phyloP scores from a whole-genome alignment of 2,329 filamentous ascomycete species.

The Talaromyces rugulosus region DNA sequence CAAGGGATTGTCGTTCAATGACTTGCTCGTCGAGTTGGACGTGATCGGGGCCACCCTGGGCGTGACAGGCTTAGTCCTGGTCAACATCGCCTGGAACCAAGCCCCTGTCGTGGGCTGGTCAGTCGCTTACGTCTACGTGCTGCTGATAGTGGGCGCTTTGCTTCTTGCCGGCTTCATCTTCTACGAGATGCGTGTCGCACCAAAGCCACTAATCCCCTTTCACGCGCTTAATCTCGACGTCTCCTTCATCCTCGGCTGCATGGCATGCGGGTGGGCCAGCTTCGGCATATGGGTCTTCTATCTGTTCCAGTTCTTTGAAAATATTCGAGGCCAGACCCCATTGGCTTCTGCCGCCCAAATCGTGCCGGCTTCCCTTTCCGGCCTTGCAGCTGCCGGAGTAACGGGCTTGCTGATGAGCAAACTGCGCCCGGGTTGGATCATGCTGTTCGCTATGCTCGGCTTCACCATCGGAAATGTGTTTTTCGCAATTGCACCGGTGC shows the following conservation, averaged over 20 bases:
- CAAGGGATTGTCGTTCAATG: not conserved
- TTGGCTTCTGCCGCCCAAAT: slow-evolving; percentile 27
- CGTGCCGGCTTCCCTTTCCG: slow-evolving; percentile 22
- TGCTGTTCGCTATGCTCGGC: slow-evolving; percentile 31
- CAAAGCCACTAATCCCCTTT: slow-evolving; percentile 54
- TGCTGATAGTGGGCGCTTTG: slow-evolving; percentile 55
- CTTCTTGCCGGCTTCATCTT: slow-evolving; percentile 55
- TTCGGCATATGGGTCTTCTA: slow-evolving; percentile 56
- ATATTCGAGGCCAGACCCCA: slow-evolving; percentile 27
- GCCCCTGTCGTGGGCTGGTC: slow-evolving; percentile 58
- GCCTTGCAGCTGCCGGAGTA: slow-evolving; percentile 28
- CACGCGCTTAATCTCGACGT: slow-evolving; percentile 38
- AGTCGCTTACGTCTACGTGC: slow-evolving; percentile 52
- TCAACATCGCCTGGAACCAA: slow-evolving; percentile 67
- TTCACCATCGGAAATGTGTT: slow-evolving; percentile 35
- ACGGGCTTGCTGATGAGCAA: slow-evolving; percentile 31
- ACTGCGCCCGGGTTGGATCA: slow-evolving; percentile 28
- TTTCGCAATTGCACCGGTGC: slow-evolving; percentile 35
- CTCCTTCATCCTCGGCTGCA: slow-evolving; percentile 11
- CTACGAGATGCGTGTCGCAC: slow-evolving; percentile 47
- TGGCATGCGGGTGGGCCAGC: slow-evolving; percentile 19
- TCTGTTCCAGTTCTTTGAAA: slow-evolving; percentile 47
- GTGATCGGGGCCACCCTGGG: slow-evolving; percentile 21
- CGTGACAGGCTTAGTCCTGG: slow-evolving; percentile 49
- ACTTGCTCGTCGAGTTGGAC: slow-evolving; percentile 21